A percentile compares a stretch with the other conserved stretches of the same genome.
phyloP scores from a whole-genome alignment of 2,329 filamentous ascomycete species.

The Hirsutella thompsonii region DNA sequence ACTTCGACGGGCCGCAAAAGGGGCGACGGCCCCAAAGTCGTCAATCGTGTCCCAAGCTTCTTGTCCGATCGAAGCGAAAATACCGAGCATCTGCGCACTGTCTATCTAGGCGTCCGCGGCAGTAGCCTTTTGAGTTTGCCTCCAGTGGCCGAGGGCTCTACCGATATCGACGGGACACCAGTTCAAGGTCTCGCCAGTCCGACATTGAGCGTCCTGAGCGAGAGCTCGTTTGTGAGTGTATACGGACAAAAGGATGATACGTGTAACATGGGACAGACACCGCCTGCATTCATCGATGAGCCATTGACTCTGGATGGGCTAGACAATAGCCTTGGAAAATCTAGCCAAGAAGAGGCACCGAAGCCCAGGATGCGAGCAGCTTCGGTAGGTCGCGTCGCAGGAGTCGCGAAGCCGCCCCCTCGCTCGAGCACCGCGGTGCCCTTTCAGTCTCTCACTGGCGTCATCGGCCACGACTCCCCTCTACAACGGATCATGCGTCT shows the following conservation, averaged over 20 bases:
- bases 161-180: conserved; percentile 19
- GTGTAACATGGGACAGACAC: conserved; percentile 17
- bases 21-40: conserved; percentile 20
- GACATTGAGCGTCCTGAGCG: conserved; percentile 49
- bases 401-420: conserved; percentile 1
- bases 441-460: conserved; percentile 31
- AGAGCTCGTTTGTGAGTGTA: conserved; percentile 54
- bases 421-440: conserved; percentile 18
- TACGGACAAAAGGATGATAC: conserved; percentile 31
- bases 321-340: conserved; percentile 3
- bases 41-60: conserved; percentile 52
- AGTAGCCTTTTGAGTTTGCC: conserved; percentile 38
- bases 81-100: conserved; percentile 47
- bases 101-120: conserved; percentile 37
- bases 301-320: conserved; percentile 15
- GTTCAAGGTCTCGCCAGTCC: conserved; percentile 38
- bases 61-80: conserved; percentile 45
- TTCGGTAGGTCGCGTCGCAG: conserved; percentile 11
- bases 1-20: conserved; percentile 8
- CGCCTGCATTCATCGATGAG: conserved; percentile 15
- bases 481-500: conserved; percentile 36
- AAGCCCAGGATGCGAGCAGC: conserved; percentile 8
- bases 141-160: conserved; percentile 28
- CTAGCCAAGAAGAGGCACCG: background rate
- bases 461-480: conserved; percentile 17